Conservation (phyloP, 2,329 filamentous ascomycete species). For the Biscogniauxia marginata region DNA sequence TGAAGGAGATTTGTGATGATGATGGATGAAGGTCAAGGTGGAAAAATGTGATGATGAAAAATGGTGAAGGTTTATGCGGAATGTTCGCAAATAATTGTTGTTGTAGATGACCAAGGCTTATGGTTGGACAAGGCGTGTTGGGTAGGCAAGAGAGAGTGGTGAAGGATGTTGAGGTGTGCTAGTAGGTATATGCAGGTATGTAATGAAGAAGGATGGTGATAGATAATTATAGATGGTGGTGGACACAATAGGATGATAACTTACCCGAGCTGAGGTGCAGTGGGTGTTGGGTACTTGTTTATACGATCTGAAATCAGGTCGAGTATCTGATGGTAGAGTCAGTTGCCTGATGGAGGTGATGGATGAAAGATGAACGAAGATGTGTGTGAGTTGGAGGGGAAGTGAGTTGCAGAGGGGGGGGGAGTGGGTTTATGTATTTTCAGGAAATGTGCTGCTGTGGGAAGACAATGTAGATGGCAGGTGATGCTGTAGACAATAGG, state of each 20-base stretch:
- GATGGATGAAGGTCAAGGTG: not conserved
- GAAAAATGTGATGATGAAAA: too few species aligned
- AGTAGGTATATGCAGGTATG: not conserved
- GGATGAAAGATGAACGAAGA: conserved; percentile 2
- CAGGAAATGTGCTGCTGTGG: too few species aligned
- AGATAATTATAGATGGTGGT: not conserved
- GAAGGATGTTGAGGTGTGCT: not conserved
- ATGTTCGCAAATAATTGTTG: not conserved
- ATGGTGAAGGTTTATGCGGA: not conserved
- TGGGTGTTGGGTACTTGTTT: conserved; percentile 4
- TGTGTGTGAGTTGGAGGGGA: conserved; percentile 4
- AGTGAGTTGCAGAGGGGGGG: conserved; percentile 1
- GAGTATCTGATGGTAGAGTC: conserved; percentile 3
- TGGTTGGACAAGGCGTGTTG: not conserved
- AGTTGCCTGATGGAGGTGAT: conserved; percentile 1
- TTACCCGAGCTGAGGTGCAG: not conserved
- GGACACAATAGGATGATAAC: not conserved
- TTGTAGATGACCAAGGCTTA: not conserved
- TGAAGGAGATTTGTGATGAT: not conserved
- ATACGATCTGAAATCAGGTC: not conserved
- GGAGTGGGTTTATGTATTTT: too few species aligned
- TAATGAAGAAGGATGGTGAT: not conserved
- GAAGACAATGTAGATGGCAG: too few species aligned
- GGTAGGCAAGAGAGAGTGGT: not conserved
- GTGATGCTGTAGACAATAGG: too few species aligned